phyloP scores from a whole-genome alignment of 805 yeast genomes.

The Blastobotrys americana region DNA sequence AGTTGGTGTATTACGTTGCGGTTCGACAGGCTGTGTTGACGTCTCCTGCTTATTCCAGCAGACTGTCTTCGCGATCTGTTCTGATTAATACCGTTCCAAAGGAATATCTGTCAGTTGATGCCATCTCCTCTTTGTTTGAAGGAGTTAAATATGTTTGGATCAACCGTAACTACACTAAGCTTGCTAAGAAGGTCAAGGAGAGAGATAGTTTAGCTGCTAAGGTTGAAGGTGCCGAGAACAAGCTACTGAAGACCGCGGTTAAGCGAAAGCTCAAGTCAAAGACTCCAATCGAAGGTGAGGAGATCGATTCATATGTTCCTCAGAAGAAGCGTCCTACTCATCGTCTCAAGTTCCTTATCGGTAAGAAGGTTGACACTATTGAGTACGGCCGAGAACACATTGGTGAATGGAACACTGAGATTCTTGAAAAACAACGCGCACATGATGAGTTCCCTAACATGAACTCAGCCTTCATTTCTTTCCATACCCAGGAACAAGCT shows the following conservation, averaged over 20 bases:
- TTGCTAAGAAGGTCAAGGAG: conserved; percentile 48
- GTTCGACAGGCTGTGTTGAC: conserved; percentile 71
- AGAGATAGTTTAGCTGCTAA: conserved; percentile 53
- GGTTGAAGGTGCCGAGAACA: conserved; percentile 62
- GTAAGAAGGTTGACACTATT: conserved; percentile 80
- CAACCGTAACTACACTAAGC: conserved; percentile 52
- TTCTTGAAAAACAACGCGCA: conserved; percentile 48
- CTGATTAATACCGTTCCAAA: conserved; percentile 80
- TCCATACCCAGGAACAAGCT: conserved; percentile 76
- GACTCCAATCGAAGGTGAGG: conserved; percentile 20
- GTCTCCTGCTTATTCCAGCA: conserved; percentile 71
- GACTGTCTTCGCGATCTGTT: conserved; percentile 71
- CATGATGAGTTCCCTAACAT: conserved; percentile 55
- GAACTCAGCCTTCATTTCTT: conserved; percentile 77
- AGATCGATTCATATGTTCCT: conserved; percentile 43
- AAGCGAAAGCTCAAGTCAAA: conserved; percentile 57
- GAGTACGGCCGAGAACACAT: conserved; percentile 61
- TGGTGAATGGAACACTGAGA: conserved; percentile 61
- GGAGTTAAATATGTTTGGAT: conserved; percentile 82
- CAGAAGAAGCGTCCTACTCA: conserved; percentile 79
- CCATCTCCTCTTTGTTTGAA: conserved; percentile 64
- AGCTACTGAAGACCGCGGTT: conserved; percentile 52
- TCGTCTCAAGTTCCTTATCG: conserved; percentile 59
- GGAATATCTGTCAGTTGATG: conserved; percentile 60
- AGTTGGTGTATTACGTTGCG: conserved; percentile 68